Evolutionary conservation across 257 asterid genomes (phyloP).

Genomic region (Nyctanthes arbortristis): DNA sequence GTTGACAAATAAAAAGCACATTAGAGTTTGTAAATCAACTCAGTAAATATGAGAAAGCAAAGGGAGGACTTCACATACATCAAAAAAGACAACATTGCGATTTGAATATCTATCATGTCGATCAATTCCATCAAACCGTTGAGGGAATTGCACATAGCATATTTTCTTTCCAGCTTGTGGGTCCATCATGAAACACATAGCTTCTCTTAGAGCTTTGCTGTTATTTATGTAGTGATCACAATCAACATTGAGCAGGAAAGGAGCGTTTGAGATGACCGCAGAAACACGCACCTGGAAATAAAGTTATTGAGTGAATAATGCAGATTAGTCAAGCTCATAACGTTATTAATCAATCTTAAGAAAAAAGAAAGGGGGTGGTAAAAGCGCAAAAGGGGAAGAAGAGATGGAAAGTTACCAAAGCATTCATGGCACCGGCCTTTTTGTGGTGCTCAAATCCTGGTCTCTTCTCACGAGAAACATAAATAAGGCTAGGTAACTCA

Average conservation of each 20-base stretch:
- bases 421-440: slow-evolving; percentile 97
- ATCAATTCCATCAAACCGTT: slow-evolving; percentile 95
- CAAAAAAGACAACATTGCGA: slow-evolving; percentile 93
- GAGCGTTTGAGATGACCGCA: slow-evolving; percentile 95
- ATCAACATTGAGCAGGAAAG: slow-evolving; percentile 89
- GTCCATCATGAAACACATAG: slow-evolving; percentile 99
- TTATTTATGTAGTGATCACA: slow-evolving; percentile 97
- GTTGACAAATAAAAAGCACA: not conserved
- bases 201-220: slow-evolving; percentile 93
- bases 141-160: slow-evolving; percentile 96
- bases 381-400: not conserved
- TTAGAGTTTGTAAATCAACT: not conserved
- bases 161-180: slow-evolving; percentile 96
- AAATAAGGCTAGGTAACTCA: slow-evolving; percentile 84
- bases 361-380: not conserved
- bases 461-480: slow-evolving; percentile 97
- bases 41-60: not conserved
- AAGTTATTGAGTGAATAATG: slow-evolving; percentile 5
- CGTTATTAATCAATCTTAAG: not conserved
- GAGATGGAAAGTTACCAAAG: slow-evolving; percentile 58
- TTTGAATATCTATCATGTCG: slow-evolving; percentile 91
- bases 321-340: slow-evolving; percentile 11
- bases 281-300: slow-evolving; percentile 78
- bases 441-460: slow-evolving; percentile 95
- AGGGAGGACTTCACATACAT: slow-evolving; percentile 46